Percentiles rank a stretch among this genome's conserved stretches.
These are phyloP conservation scores for Suhomyces wounanorum DNA, from an alignment of 1,139 yeast genomes.

Conservation along the genomic window DNA sequence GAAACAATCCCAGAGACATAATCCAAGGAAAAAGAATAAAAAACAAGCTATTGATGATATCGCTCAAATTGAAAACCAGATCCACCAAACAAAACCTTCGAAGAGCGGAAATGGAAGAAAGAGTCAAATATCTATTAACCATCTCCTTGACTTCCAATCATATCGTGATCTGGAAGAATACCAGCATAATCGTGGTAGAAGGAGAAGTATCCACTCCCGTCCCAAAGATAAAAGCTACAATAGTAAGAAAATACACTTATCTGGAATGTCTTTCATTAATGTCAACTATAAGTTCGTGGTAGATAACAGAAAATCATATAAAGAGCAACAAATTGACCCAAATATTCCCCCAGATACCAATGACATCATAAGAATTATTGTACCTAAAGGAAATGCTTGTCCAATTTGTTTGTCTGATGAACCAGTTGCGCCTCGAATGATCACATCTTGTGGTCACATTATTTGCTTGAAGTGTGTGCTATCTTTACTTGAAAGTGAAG, in stretches of 20 bases:
- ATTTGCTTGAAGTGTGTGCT: conserved; percentile 82
- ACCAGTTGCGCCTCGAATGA: conserved; percentile 92
- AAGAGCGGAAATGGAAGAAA: conserved; percentile 36
- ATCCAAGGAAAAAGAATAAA: conserved; percentile 6
- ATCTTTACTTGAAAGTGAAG: conserved; percentile 65
- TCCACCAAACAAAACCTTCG: conserved; percentile 1
- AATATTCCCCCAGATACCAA: conserved; percentile 67
- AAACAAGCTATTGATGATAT: neutral
- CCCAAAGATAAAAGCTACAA: conserved; percentile 5
- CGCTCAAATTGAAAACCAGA: conserved; percentile 1
- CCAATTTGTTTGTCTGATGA: conserved; percentile 89
- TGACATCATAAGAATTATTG: conserved; percentile 68
- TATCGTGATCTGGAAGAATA: conserved; percentile 52
- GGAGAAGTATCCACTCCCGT: conserved; percentile 7
- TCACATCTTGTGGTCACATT: conserved; percentile 85
- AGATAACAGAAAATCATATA: conserved; percentile 58
- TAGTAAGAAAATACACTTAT: conserved; percentile 41
- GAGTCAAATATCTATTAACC: conserved; percentile 63
- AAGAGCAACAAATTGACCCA: conserved; percentile 66
- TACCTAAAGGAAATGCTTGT: conserved; percentile 75
- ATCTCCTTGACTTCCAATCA: conserved; percentile 63
- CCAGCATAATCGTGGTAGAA: conserved; percentile 23
- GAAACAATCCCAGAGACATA: conserved; percentile 7
- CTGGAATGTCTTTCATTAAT: conserved; percentile 77
- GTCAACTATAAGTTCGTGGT: conserved; percentile 85